phyloP scores from a whole-genome alignment of 2,329 filamentous ascomycete species.

The Penicillium sp. region DNA sequence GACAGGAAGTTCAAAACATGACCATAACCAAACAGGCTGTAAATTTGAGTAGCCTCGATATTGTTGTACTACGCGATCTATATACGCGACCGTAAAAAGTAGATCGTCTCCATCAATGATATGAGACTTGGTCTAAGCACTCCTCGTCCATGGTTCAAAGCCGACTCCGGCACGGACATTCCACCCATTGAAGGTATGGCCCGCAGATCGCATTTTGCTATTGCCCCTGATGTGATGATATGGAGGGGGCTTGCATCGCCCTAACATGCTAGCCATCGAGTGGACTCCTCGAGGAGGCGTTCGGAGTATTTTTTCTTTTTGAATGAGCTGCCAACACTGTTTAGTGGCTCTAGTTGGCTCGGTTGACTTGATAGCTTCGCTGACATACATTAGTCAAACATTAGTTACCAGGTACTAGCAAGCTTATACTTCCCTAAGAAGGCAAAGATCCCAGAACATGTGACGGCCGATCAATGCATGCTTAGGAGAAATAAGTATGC shows the following conservation, averaged over 20 bases:
- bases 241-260: constrained; percentile 24
- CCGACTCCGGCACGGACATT: constrained; percentile 12
- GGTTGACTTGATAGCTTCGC: not conserved
- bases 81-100: constrained; percentile 6
- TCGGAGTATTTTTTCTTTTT: constrained; percentile 15
- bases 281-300: constrained; percentile 9
- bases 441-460: constrained; percentile 14
- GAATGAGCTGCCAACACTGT: constrained; percentile 1
- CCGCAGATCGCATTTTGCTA: constrained; percentile 17
- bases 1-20: not conserved
- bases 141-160: constrained; percentile 11
- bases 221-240: constrained; percentile 21
- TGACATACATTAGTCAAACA: constrained; percentile 8
- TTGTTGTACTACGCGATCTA: not conserved
- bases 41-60: not conserved
- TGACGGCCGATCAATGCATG: constrained; percentile 15
- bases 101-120: not conserved
- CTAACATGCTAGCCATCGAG: constrained; percentile 6
- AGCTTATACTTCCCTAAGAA: not conserved
- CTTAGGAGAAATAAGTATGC: constrained; percentile 8
- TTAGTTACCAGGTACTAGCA: constrained; percentile 3
- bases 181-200: constrained; percentile 13
- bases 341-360: not conserved
- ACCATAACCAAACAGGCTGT: not conserved
- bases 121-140: constrained; percentile 16